Base-by-base conservation (phyloP, 2,329 filamentous ascomycete species). In the Fusarium burgessii region DNA sequence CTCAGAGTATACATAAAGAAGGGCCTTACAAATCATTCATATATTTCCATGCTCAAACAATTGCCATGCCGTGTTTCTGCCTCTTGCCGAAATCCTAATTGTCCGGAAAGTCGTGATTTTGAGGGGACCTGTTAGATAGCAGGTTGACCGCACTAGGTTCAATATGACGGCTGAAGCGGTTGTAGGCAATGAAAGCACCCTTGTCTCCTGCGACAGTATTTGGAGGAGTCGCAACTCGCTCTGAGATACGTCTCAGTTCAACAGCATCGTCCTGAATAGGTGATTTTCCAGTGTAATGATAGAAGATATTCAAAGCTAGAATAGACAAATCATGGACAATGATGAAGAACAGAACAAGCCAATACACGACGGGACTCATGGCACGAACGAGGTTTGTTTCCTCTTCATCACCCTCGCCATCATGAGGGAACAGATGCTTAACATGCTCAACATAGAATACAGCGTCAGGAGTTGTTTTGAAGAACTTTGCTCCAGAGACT, bases 361-460 rank as follows among this genome's bases (percentile, higher is more conserved):
- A 84, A 73, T 83, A 84, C 4, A 84, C 81, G 5, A 82, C 79
- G 56, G 82, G 81, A 0, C 70, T 71, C n/a, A 84, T 77, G 4
- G 80, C 81, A 2, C 78, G 76, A 2, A 83, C 67, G 1, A 85
- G 72, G 25, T 79, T 74, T 0, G 74, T 76, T 59, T 80, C 78
- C 23, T 78, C 78, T 5, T 70, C 69, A 51, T 82, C 79, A 1
- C 78, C 80, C 9, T 80, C 68, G n/a, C 75, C 78, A 0, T 78
- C 61, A 11, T 78, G 52, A 1, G 82, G 82, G 49, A 84, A 82
- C 8, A 85, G 68, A 17, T 84, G 78, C 8, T 78, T 76, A 1
- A 81, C 80, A 51, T 85, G 83, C 72, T 85, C 82, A 25, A 94
- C 85, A 77, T 94, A 94, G 79, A 94, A 94, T 27, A 93, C 86